Evolutionary conservation across 2,329 filamentous ascomycete genomes (phyloP), one percentile per base, ranked within the genome.

Genomic region (Ascomycota sp.): DNA sequence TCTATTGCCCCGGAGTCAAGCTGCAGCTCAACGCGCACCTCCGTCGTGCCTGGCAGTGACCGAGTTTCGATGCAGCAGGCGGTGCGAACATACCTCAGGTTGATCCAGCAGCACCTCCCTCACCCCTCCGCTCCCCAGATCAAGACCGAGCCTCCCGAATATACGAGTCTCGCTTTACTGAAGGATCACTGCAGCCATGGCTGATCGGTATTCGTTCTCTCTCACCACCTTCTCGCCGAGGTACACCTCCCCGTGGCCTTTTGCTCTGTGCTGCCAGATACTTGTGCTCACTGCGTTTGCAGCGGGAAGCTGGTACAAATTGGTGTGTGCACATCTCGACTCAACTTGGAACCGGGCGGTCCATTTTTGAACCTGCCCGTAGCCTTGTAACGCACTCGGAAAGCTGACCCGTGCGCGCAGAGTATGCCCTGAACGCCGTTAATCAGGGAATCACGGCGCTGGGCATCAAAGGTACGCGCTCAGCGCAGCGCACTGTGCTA

Each of bases 251-350:
- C 29, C 24, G 11, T 12, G 4, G 9, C 8, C 13, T 52, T 37
- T 38, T 40, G 34, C 46, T 38, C 37, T 30, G 31, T 42, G 30
- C 31, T 21, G 25, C 37, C 36, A 40, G 37, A 36, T 36, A 39
- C 38, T 44, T 44, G 39, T 43, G 43, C 48, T 49, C 55, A 62
- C 69, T 57, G 72, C 54, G 45, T 38, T 40, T 38, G 41, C 39
- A 95, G 89, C 59, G 89, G 89, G 56, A 98, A 98, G 68, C 77
- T 98, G 64, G 86, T 95, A 44, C 89, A 98, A 64, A 95, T 98
- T 61, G 86, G 86, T 58, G 51, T 30, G 53, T 44, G 36, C 33
- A 7, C 9, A 16, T 9, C 8, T n/a, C n/a, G 4, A 8, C 5
- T 21, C 21, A 5, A 2, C 29, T 7, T 10, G 16, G 16, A 21